Evolutionary conservation across 305 asterid species (phyloP), one percentile per base, ranked within the genome.

Genomic region (Fraxinus paxiana): DNA sequence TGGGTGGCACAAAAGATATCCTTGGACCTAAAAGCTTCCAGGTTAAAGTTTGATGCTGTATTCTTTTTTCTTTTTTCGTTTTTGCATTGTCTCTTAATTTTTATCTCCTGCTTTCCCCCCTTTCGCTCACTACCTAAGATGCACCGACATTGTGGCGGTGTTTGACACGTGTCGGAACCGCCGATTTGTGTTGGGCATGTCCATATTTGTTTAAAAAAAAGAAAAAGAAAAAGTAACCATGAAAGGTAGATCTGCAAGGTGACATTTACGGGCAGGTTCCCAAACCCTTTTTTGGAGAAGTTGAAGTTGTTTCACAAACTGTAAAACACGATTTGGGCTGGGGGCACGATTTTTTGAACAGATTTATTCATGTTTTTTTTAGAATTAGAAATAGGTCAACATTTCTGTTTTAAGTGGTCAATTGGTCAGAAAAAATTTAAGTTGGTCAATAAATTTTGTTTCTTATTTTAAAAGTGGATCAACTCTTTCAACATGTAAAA

Each of bases 1-100:
- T 95, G 92, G 96, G 98, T 78, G 88, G 97, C 85, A 72, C 92
- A 77, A 94, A 89, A 87, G 97, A 91, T 72, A 82, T 91, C 72
- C 88, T 67, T 59, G 97, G 94, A 46, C 93, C 94, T 85, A 88
- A 88, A 78, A 94, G 88, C 77, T 94, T 95, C 89, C 98, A 95
- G 98, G 99, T 95, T 80, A 34, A 10, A 77, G 71, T 82, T 83
- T 80, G 54, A 67, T 77, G 70, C 79, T 87, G n/a, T 79, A 15
- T 65, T 48, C 10, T 83, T 82, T 28, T 72, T 54, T 24, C 70
- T 17, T 35, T 34, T n/a, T 73, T 15, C 30, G 9, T n/a, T 38
- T 26, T 65, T 76, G 54, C 59, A 54, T 81, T 74, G 33, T 69
- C 28, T 63, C 30, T 33, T 79, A 48, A 59, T 31, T 61, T 26